These are phyloP conservation scores for Zhuliangozyma parablackwelliae DNA, from an alignment of 1,139 yeast species.

Conservation along the genomic window DNA sequence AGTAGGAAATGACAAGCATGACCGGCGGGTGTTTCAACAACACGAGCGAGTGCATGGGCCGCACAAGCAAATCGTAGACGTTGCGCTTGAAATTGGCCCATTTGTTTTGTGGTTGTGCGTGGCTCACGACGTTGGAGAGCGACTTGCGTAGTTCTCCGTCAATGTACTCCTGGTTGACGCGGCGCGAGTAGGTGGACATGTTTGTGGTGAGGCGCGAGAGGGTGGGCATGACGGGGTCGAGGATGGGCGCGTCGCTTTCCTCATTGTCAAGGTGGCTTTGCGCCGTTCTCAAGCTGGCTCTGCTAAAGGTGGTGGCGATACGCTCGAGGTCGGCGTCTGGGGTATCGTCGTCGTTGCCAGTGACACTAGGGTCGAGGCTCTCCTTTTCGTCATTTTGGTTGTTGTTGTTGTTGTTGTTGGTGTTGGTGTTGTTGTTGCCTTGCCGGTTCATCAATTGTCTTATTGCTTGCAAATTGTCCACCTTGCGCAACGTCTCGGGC, in stretches of 20 bases:
- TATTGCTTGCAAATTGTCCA: slow-evolving; percentile 48
- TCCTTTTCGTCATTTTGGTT: not conserved
- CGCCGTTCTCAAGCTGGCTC: slow-evolving; percentile 4
- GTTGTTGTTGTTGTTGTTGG: slow-evolving; percentile 3
- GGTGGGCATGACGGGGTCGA: slow-evolving; percentile 39
- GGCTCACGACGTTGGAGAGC: slow-evolving; percentile 7
- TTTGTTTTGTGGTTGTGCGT: slow-evolving; percentile 6
- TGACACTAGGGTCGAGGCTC: not conserved
- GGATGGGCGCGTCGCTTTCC: slow-evolving; percentile 24
- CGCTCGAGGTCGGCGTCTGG: not conserved
- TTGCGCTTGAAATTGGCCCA: slow-evolving; percentile 15
- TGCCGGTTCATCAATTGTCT: slow-evolving; percentile 24
- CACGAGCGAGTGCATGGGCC: slow-evolving; percentile 49
- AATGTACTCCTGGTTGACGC: slow-evolving; percentile 21
- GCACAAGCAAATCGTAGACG: slow-evolving; percentile 37
- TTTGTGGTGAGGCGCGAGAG: slow-evolving; percentile 34
- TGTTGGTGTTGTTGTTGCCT: slow-evolving; percentile 12
- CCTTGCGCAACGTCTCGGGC: slow-evolving; percentile 72
- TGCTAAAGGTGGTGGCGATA: not conserved
- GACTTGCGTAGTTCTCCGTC: slow-evolving; percentile 20
- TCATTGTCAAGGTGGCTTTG: slow-evolving; percentile 5
- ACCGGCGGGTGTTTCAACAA: slow-evolving; percentile 72
- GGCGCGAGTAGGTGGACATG: slow-evolving; percentile 29
- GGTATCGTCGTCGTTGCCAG: slow-evolving; percentile 2
- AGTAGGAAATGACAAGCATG: slow-evolving; percentile 55